Evolutionary conservation across 345 rosid genomes (phyloP).

Genomic region (Cochlearia excelsa): DNA sequence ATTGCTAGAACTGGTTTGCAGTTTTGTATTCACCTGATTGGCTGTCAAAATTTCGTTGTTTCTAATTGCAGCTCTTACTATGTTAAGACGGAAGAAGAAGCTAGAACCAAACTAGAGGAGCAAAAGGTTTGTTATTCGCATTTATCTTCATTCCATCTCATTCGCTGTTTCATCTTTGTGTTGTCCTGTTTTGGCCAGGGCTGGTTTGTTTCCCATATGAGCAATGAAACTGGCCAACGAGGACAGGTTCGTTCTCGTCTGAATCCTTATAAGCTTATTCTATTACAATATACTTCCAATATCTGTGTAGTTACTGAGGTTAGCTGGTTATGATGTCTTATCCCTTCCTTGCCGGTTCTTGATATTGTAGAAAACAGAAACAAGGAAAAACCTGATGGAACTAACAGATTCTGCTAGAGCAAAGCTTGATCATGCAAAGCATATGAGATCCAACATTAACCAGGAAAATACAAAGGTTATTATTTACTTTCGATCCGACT

Average conservation of each 20-base stretch:
- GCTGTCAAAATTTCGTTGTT: conserved; percentile 3
- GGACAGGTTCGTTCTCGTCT: conserved; percentile 36
- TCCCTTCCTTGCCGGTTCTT: background rate
- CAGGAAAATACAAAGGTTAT: conserved; percentile 55
- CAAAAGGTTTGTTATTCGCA: conserved; percentile 49
- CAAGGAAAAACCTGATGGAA: conserved; percentile 34
- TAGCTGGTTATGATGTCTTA: too few relatives aligned
- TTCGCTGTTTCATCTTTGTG: conserved; percentile 3
- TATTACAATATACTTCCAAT: background rate
- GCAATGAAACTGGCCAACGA: conserved; percentile 30
- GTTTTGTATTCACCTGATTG: conserved; percentile 2
- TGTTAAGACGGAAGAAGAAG: conserved; percentile 46
- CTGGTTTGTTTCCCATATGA: conserved; percentile 43
- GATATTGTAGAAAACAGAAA: conserved; percentile 38
- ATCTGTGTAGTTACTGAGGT: conserved; percentile 5
- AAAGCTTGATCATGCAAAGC: conserved; percentile 49
- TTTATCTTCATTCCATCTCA: conserved; percentile 9
- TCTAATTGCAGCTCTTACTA: conserved; percentile 48
- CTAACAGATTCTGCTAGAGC: conserved; percentile 48
- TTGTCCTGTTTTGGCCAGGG: conserved; percentile 41
- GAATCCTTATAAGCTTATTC: background rate
- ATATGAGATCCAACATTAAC: conserved; percentile 41
- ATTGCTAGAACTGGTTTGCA: conserved; percentile 18
- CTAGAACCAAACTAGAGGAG: conserved; percentile 45
- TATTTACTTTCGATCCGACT: conserved; percentile 1